Evolutionary conservation across 139 green algal species (phyloP).

Genomic region (Tetradesmus obliquus): DNA sequence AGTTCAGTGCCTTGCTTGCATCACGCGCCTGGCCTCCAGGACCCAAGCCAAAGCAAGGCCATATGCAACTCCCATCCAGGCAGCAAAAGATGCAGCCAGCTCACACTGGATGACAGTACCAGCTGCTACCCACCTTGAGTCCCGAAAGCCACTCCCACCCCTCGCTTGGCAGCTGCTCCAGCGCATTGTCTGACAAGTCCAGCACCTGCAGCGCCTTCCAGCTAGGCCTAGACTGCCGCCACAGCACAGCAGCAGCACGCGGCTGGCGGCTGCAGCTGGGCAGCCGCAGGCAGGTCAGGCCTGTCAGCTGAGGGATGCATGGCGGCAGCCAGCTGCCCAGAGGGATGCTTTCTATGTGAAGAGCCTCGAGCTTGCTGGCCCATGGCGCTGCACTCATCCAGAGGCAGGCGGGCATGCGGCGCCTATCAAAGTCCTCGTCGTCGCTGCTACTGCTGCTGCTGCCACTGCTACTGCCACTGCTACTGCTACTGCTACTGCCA

Average conservation of each 20-base stretch:
- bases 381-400: slow-evolving; percentile 10
- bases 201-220: not conserved
- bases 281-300: not conserved
- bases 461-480: no score
- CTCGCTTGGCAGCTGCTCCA: not conserved
- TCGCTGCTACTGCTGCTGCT: no score
- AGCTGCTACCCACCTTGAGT: not conserved
- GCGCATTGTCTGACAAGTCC: not conserved
- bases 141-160: slow-evolving; percentile 4
- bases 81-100: no score
- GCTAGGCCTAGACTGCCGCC: not conserved
- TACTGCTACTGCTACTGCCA: no score
- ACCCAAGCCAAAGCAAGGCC: no score
- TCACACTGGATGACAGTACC: no score
- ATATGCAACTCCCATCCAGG: no score
- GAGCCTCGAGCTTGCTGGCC: not conserved
- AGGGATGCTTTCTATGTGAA: not conserved
- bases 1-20: no score
- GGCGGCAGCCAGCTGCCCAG: not conserved
- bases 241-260: not conserved
- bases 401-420: not conserved
- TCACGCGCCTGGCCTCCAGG: no score
- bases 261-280: not conserved
- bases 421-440: no score
- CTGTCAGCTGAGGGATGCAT: not conserved